Evolutionary conservation across 805 yeast species (phyloP), one percentile per base, ranked within the genome.

Genomic region (Saccharomycopsis microspora): DNA sequence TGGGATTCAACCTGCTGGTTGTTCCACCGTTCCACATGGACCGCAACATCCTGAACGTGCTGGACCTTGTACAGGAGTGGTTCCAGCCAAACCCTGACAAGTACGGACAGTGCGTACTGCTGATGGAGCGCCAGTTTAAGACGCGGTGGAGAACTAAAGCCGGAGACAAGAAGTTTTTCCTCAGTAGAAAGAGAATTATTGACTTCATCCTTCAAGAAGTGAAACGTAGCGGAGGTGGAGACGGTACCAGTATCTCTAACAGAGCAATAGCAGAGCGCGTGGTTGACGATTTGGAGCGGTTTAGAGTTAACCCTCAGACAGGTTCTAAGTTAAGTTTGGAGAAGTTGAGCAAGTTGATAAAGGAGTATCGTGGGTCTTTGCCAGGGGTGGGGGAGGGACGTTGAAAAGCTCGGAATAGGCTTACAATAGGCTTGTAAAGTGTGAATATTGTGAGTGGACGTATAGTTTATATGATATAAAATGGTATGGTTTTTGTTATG

Each of bases 11-110:
- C 19, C 19, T 19, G 19, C 19, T 19, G 19, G 19, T 19, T n/a
- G 32, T 40, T 3, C 50, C 50, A 10, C 50, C 50, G n/a, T 47
- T 47, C 32, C 50, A 43, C 40, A 47, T 47, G 50, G 50, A 47
- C 35, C 30, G 50, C 1, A 47, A 47, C 34, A 43, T 47, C 19
- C 27, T 40, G 28, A 43, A 41, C 4, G 33, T 47, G 10, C 19
- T 36, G 7, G 50, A 47, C 9, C 37, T 47, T 10, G 38, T 47
- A 28, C 42, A 43, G 44, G 50, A 47, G 35, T 47, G 50, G 50
- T 47, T 43, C 33, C 42, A 39, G 6, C 50, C 50, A 33, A 33
- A 47, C 31, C 38, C 40, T 11, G 47, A 44, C 8, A 47, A 47
- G 29, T 47, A 11, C 34, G 34, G 33, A 5, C 50, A 43, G 6